Conservation (phyloP, 2,329 filamentous ascomycete genomes). For the Beauveria varroae region DNA sequence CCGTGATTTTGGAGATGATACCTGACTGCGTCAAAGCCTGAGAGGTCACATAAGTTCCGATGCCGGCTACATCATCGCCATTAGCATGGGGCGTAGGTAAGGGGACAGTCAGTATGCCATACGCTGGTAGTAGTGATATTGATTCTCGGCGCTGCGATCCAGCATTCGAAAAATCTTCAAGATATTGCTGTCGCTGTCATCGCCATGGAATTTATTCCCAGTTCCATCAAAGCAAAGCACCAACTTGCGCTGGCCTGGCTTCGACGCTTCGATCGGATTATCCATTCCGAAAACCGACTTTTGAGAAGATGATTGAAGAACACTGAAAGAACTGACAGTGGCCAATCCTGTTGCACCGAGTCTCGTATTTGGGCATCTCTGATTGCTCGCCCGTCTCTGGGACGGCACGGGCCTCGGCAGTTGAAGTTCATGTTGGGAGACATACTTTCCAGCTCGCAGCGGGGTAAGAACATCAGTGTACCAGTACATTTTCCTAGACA, state of each 20-base stretch:
- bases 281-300: not conserved
- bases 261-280: not conserved
- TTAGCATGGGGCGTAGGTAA: not conserved
- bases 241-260: slow-evolving; percentile 34
- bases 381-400: not conserved
- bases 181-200: slow-evolving; percentile 58
- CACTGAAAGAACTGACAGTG: not conserved
- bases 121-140: slow-evolving; percentile 60
- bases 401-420: not conserved
- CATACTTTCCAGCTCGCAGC: not conserved
- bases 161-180: slow-evolving; percentile 65
- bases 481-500: not conserved
- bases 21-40: slow-evolving; percentile 52
- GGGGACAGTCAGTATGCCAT: not conserved
- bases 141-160: slow-evolving; percentile 53
- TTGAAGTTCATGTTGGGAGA: not conserved
- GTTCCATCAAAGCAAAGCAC: slow-evolving; percentile 58
- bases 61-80: slow-evolving; percentile 42
- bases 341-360: not conserved
- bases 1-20: slow-evolving; percentile 47
- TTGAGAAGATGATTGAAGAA: too few species aligned
- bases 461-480: not conserved
- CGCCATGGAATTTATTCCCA: slow-evolving; percentile 56
- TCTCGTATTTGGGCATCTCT: not conserved
- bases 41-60: slow-evolving; percentile 64